Base-by-base conservation (phyloP, 257 asterid genomes). In the Solanum bukasovii region DNA sequence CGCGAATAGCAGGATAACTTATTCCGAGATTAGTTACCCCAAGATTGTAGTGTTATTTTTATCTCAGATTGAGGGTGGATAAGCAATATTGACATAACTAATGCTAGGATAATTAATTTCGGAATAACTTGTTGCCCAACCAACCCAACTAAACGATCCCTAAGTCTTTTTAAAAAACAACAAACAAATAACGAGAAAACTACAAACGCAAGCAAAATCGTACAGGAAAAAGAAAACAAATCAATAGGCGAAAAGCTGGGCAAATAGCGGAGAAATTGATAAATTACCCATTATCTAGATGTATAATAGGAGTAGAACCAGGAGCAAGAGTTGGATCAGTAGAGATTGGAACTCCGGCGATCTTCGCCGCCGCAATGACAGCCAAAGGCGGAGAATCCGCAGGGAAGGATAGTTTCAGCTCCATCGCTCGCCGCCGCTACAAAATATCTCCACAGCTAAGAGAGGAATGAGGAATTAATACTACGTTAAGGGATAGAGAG, bases 331-430 rank as follows among this genome's bases (percentile, higher is more conserved):
- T 74, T 33, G 95, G 88, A 40, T 89, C 92, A 21, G 91, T 18
- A 85, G 89, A 29, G 42, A 96, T 78, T 34, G 95, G 49, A 74
- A 96, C 13, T 4, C 93, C 95, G 68, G 91, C 90, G 63, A 95
- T 93, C 89, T 92, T 90, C n/a, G 99, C 98, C 38, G 98, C 98
- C 74, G 92, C 96, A 83, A 97, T 90, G 84, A 87, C 94, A 44
- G 94, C 91, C 82, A 96, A 91, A 3, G 99, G 99, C 13, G 95
- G 99, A 73, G 88, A 87, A 90, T 94, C 98, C 78, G 95, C 85
- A 84, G 98, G 85, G 6, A 91, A 93, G 1, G 29, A 86, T 4
- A 92, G 87, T 42, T 85, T 89, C 85, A 94, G 86, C 61, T 94
- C 98, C 98, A 93, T 94, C 7, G 33, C 40, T 3, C 42, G 29